Conservation (phyloP, 129 eudicot species). For the Ambrosia trifida region DNA sequence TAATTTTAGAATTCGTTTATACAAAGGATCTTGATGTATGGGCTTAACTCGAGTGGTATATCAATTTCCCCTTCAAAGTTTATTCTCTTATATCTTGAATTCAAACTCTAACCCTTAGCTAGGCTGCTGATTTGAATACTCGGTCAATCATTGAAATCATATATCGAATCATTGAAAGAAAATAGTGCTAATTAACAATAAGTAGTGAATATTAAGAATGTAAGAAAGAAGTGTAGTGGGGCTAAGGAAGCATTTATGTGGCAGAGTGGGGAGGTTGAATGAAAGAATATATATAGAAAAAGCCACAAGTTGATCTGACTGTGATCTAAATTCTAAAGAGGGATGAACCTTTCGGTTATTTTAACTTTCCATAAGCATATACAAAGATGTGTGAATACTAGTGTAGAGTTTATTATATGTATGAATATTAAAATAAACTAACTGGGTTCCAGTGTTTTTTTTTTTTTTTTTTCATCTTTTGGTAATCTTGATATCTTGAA, state of each 20-base stretch:
- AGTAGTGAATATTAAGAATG: constrained; percentile 17
- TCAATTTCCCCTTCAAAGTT: neutral
- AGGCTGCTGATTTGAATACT: neutral
- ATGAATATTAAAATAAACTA: too few relatives aligned
- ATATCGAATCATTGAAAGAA: neutral
- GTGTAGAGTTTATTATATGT: neutral
- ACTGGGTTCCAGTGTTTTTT: constrained; percentile 7
- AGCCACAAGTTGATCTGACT: neutral
- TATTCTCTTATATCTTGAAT: neutral
- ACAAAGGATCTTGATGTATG: too few relatives aligned
- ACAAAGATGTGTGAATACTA: constrained; percentile 19
- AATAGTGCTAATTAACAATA: constrained; percentile 3
- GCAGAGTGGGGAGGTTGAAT: constrained; percentile 26
- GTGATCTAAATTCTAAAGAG: constrained; percentile 35
- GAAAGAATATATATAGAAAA: constrained; percentile 21
- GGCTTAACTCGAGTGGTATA: too few relatives aligned
- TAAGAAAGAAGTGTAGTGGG: constrained; percentile 27
- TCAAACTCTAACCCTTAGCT: neutral
- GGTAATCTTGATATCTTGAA: too few relatives aligned
- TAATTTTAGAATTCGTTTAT: too few relatives aligned
- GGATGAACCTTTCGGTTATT: constrained; percentile 30
- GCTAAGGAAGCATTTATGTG: constrained; percentile 28
- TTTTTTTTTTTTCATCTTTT: constrained; percentile 4
- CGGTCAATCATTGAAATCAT: neutral
- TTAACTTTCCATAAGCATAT: constrained; percentile 19